Evolutionary conservation across 2,329 filamentous ascomycete species (phyloP).

Genomic region (Cadophora sp.): DNA sequence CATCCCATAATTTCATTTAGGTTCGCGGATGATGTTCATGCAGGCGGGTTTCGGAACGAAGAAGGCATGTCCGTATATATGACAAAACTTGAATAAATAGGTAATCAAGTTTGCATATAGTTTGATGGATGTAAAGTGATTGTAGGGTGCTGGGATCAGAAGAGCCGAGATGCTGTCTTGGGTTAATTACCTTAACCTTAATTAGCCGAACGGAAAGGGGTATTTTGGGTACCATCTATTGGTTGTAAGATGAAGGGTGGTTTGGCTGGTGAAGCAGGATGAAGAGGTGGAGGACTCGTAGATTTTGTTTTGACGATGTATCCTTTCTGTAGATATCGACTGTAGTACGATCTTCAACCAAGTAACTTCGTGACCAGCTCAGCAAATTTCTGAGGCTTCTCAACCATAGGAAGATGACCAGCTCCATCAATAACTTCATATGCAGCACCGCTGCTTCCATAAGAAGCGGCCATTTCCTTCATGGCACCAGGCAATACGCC

Average conservation of each 20-base stretch:
- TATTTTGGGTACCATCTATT: neutral
- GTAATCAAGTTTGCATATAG: too few species aligned
- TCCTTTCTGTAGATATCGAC: neutral
- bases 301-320: neutral
- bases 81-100: too few species aligned
- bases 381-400: conserved; percentile 73
- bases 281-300: neutral
- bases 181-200: neutral
- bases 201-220: neutral
- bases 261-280: neutral
- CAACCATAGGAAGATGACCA: conserved; percentile 86
- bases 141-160: conserved; percentile 2
- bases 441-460: conserved; percentile 62
- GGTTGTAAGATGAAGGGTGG: neutral
- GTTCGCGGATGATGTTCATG: too few species aligned
- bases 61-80: too few species aligned
- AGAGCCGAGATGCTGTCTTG: neutral
- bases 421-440: conserved; percentile 72
- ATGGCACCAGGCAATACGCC: conserved; percentile 80
- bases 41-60: too few species aligned
- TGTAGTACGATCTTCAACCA: conserved; percentile 1
- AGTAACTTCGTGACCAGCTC: conserved; percentile 66
- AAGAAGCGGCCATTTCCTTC: conserved; percentile 69
- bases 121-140: neutral
- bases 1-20: too few species aligned